Conservation (phyloP, 1,284 basidiomycete genomes). For the Xerocomus amazonicus region DNA sequence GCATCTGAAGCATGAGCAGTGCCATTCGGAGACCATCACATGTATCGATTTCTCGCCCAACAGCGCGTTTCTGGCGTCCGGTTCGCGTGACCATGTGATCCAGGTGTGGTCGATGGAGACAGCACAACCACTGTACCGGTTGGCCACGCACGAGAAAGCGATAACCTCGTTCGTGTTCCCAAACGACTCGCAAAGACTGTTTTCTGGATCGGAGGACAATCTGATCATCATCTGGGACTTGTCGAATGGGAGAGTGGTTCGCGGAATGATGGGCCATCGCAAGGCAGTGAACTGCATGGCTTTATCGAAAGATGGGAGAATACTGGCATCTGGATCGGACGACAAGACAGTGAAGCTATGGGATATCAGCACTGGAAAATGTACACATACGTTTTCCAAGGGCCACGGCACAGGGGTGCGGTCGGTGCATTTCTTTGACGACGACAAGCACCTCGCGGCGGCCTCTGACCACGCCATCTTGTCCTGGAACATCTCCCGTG, state of each 20-base stretch:
- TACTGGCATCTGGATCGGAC: conserved; percentile 16
- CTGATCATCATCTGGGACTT: conserved; percentile 22
- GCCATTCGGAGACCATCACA: conserved; percentile 13
- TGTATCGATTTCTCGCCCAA: conserved; percentile 26
- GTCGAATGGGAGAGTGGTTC: conserved; percentile 14
- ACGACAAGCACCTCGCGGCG: conserved; percentile 12
- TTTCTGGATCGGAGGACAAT: conserved; percentile 24
- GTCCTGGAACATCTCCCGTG: conserved; percentile 5
- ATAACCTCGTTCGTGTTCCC: conserved; percentile 18
- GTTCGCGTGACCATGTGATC: conserved; percentile 19
- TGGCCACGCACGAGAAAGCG: conserved; percentile 18
- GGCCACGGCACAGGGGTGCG: conserved; percentile 15
- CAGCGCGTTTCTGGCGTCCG: conserved; percentile 21
- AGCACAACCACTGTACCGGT: conserved; percentile 7
- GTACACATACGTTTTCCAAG: conserved; percentile 14
- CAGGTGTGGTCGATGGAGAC: conserved; percentile 21
- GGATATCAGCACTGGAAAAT: conserved; percentile 15
- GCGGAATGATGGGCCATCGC: conserved; percentile 18
- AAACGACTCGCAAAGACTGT: conserved; percentile 10
- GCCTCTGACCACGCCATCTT: conserved; percentile 12
- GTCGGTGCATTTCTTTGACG: conserved; percentile 14
- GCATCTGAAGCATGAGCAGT: conserved; percentile 18
- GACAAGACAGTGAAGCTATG: conserved; percentile 27
- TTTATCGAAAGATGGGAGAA: conserved; percentile 14
- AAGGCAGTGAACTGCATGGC: conserved; percentile 19